These are phyloP conservation scores for Monilinia fructicola DNA, from an alignment of 2,329 filamentous ascomycete species.

Conservation along the genomic window DNA sequence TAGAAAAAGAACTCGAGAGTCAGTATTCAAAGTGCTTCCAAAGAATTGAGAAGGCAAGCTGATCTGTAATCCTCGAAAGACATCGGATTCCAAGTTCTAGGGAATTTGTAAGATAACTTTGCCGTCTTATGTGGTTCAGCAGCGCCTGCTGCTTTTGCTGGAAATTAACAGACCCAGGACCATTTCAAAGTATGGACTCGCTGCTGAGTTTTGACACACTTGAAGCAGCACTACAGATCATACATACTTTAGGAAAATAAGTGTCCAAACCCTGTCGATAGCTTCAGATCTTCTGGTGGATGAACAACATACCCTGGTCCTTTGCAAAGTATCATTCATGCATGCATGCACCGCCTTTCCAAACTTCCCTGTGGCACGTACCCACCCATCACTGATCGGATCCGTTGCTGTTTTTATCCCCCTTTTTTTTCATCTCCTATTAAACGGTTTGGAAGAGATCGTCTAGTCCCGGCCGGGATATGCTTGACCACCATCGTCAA, in stretches of 20 bases:
- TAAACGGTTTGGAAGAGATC: slow-evolving; percentile 6
- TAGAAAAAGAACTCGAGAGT: neutral
- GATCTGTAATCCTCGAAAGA: neutral
- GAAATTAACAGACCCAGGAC: slow-evolving; percentile 1
- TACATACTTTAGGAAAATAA: neutral
- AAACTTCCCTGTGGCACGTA: slow-evolving; percentile 13
- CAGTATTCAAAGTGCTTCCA: neutral
- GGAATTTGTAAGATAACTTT: neutral
- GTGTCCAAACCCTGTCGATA: neutral
- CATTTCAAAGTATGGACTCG: neutral
- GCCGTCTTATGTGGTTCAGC: neutral
- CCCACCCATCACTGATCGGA: slow-evolving; percentile 3
- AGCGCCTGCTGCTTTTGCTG: slow-evolving; percentile 6
- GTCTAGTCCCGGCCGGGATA: slow-evolving; percentile 2
- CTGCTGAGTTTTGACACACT: neutral
- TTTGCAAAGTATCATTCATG: slow-evolving; percentile 14
- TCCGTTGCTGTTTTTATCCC: slow-evolving; percentile 22
- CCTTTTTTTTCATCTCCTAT: slow-evolving; percentile 14
- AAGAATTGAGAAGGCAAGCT: neutral
- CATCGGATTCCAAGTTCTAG: slow-evolving; percentile 6
- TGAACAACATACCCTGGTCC: neutral
- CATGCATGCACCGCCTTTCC: slow-evolving; percentile 22
- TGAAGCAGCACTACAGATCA: slow-evolving; percentile 12
- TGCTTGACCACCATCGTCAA: slow-evolving; percentile 9
- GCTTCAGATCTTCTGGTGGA: neutral